Conservation (phyloP, 352 stramenopile genomes). For the Pythium angustatum region DNA sequence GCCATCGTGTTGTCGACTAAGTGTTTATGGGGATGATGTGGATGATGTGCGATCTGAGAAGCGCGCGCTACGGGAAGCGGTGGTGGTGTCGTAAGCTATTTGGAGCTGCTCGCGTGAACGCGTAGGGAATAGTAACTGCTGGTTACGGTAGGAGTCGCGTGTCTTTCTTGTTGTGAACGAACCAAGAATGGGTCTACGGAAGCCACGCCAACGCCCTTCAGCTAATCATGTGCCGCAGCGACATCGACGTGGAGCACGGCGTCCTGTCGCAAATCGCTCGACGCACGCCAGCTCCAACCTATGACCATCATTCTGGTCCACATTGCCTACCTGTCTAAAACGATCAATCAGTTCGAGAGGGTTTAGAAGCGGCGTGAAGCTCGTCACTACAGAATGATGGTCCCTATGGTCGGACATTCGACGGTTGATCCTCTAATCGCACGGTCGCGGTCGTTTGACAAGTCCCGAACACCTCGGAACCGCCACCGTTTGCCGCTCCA, state of each 20-base stretch:
- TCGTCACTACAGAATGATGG: conserved; percentile 23
- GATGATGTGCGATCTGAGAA: too few relatives aligned
- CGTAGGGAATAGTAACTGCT: too few relatives aligned
- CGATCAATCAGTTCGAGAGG: neutral
- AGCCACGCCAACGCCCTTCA: too few relatives aligned
- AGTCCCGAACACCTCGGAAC: conserved; percentile 11
- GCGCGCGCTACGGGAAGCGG: too few relatives aligned
- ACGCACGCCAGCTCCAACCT: neutral
- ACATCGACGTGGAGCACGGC: conserved; percentile 19
- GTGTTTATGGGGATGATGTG: too few relatives aligned
- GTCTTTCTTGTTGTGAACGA: too few relatives aligned
- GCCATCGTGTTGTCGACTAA: conserved; percentile 16
- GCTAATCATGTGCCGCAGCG: conserved; percentile 19
- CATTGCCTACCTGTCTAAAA: neutral
- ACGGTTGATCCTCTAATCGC: neutral
- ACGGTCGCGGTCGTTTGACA: too few relatives aligned
- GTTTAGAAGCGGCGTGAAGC: conserved; percentile 12
- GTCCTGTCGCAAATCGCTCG: conserved; percentile 19
- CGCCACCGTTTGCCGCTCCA: neutral
- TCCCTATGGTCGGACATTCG: conserved; percentile 15
- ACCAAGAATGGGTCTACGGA: too few relatives aligned
- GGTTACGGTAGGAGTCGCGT: too few relatives aligned
- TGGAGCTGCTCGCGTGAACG: too few relatives aligned
- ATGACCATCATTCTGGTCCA: conserved; percentile 15
- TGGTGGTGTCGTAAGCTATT: too few relatives aligned